Conservation (phyloP, 495 filamentous ascomycete species). For the Glarea lozoyensis region DNA sequence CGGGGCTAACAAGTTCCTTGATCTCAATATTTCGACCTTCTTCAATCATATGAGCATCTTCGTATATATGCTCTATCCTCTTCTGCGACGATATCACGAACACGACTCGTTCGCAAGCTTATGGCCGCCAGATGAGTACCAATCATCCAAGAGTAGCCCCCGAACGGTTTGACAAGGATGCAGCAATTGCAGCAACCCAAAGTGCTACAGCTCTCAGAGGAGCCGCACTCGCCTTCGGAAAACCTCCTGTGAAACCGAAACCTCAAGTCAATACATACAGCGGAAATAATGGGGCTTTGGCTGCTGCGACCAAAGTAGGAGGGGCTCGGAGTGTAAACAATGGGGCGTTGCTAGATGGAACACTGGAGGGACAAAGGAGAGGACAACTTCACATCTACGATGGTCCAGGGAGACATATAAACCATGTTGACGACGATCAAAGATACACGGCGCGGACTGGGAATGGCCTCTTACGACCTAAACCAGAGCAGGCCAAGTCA, state of each 20-base stretch:
- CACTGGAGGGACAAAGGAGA: background rate
- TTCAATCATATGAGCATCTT: too few species aligned
- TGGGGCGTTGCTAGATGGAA: background rate
- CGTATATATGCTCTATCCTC: slow-evolving; percentile 5
- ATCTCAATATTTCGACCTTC: too few species aligned
- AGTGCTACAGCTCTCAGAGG: slow-evolving; percentile 14
- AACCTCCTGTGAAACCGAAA: slow-evolving; percentile 20
- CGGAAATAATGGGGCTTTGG: slow-evolving; percentile 14
- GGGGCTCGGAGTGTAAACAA: background rate
- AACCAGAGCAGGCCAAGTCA: slow-evolving; percentile 25
- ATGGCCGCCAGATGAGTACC: slow-evolving; percentile 10
- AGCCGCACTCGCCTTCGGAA: slow-evolving; percentile 16
- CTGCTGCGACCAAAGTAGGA: slow-evolving; percentile 14
- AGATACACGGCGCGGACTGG: too few species aligned
- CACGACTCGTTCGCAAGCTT: slow-evolving; percentile 3
- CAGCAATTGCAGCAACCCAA: background rate
- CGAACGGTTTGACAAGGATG: background rate
- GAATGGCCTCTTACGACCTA: slow-evolving; percentile 8
- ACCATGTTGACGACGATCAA: too few species aligned
- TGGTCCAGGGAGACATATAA: too few species aligned
- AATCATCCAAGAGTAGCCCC: background rate
- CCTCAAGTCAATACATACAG: slow-evolving; percentile 10
- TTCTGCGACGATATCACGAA: slow-evolving; percentile 6
- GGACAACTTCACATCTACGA: too few species aligned
- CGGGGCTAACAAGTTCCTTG: too few species aligned